A percentile compares a stretch with the other conserved stretches of the same genome.
Evolutionary conservation across 2,329 filamentous ascomycete species (phyloP).

Genomic region (Penicillium psychrosexuale): DNA sequence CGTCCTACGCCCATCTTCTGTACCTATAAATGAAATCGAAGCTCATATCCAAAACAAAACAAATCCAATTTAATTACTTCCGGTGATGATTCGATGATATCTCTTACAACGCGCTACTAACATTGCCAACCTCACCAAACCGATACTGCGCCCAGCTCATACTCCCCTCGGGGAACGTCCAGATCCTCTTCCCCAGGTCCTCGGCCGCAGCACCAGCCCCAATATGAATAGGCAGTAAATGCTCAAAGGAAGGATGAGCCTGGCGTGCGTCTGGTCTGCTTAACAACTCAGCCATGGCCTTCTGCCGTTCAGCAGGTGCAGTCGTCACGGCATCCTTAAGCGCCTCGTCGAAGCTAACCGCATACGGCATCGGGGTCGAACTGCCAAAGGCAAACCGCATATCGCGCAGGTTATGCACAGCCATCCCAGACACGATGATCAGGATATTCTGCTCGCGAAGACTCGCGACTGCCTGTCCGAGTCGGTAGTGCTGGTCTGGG

Average conservation of each 20-base stretch:
- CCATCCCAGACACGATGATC: conserved; percentile 71
- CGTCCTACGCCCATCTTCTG: conserved; percentile 29
- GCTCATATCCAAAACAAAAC: conserved; percentile 13
- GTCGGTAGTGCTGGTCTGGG: conserved; percentile 62
- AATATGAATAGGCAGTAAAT: conserved; percentile 60
- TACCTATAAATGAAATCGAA: conserved; percentile 42
- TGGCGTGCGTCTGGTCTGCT: conserved; percentile 54
- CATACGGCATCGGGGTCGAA: conserved; percentile 53
- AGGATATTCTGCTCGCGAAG: conserved; percentile 66
- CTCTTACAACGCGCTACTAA: conserved; percentile 10
- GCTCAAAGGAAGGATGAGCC: conserved; percentile 64
- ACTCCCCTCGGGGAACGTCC: conserved; percentile 51
- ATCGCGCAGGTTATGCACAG: conserved; percentile 67
- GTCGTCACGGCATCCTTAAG: conserved; percentile 62
- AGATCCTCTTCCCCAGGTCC: conserved; percentile 47
- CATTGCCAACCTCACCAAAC: conserved; percentile 42
- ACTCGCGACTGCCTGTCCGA: conserved; percentile 64
- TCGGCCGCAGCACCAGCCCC: conserved; percentile 55
- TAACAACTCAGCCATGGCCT: conserved; percentile 47
- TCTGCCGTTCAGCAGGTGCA: conserved; percentile 42
- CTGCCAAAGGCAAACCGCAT: conserved; percentile 47
- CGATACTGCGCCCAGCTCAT: conserved; percentile 57
- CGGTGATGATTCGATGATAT: background rate
- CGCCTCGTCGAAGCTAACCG: conserved; percentile 63
- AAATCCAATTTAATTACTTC: conserved; percentile 4